Conservation (phyloP, 108 stramenopile species). For the Ochromonas danica region DNA sequence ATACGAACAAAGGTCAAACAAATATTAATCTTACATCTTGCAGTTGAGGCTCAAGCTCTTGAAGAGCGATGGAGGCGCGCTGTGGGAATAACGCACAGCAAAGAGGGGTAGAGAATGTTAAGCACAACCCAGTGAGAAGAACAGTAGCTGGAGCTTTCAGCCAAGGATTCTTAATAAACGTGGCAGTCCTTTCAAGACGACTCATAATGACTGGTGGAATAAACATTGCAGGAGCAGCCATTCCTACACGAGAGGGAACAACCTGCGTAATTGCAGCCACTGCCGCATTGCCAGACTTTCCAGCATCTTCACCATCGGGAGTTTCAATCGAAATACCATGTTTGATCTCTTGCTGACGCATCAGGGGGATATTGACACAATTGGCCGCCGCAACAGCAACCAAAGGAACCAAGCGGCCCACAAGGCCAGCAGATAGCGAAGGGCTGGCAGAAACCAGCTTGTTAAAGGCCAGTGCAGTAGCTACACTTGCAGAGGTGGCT, state of each 20-base stretch:
- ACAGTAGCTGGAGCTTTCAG: slow-evolving; percentile 43
- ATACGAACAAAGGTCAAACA: no score
- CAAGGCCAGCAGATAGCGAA: slow-evolving; percentile 1
- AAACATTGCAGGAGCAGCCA: slow-evolving; percentile 57
- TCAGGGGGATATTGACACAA: slow-evolving; percentile 55
- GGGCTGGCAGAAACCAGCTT: slow-evolving; percentile 23
- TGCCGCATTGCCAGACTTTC: background rate
- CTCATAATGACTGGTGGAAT: slow-evolving; percentile 55
- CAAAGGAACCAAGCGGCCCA: slow-evolving; percentile 47
- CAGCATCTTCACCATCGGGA: slow-evolving; percentile 42
- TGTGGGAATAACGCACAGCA: slow-evolving; percentile 51
- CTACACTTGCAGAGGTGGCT: slow-evolving; percentile 50
- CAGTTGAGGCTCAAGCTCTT: slow-evolving; percentile 37
- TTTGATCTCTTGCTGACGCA: slow-evolving; percentile 56
- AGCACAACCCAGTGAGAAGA: slow-evolving; percentile 22
- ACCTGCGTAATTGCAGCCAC: slow-evolving; percentile 44
- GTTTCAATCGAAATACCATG: slow-evolving; percentile 52
- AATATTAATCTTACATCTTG: slow-evolving; percentile 38
- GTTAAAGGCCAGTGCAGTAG: slow-evolving; percentile 44
- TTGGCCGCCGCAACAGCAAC: slow-evolving; percentile 56
- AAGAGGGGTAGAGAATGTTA: slow-evolving; percentile 38
- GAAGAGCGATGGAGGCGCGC: slow-evolving; percentile 6
- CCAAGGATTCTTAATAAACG: slow-evolving; percentile 35
- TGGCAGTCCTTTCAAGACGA: slow-evolving; percentile 36
- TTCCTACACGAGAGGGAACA: slow-evolving; percentile 51